Base-by-base conservation (phyloP, 169 alveolate genomes). In the Haemoproteus tartakovskyi region DNA sequence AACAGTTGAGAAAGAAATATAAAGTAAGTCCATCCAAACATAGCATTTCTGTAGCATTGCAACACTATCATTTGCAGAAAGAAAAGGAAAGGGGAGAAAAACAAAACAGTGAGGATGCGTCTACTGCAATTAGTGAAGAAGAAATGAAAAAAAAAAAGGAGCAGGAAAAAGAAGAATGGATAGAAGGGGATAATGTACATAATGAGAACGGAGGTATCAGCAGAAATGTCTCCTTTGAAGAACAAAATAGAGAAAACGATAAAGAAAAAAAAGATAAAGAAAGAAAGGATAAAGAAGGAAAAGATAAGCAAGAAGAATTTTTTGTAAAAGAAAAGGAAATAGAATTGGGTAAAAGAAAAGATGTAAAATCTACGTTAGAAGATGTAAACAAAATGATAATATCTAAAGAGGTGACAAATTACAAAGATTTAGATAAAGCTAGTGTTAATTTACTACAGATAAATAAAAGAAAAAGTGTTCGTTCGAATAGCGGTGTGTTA, bases 401-500 rank as follows among this genome's bases (percentile, higher is more conserved):
- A 3, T 33, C 74, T 5, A 74, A 60, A n/a, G 84, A 74, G 60
- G 67, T 67, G 81, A 67, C 27, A 70, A 60, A 51, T 12, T 74
- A 61, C 37, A 56, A 57, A 19, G 87, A 74, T 29, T 43, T 51
- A 11, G 82, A 48, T 78, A 70, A 62, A 67, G 86, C 79, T 18
- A 83, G 79, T 59, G 62, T 80, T 41, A 62, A 85, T 45, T 79
- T 89, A 60, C 79, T 87, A 57, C 90, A 86, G 52, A 60, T 89
- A 80, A 79, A 91, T 83, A 74, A 90, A 29, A 67, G 89, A 26
- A 93, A 92, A 56, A 92, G 95, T 6, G 93, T 87, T 29, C 91
- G 97, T 9, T 89, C 96, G 5, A 92, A 90, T 60, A 85, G 95
- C 29, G 97, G 97, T 24, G 98, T 95, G 18, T 89, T 92, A 48